Conservation (phyloP, 2,329 filamentous ascomycete genomes). For the Clarireedia sp. region DNA sequence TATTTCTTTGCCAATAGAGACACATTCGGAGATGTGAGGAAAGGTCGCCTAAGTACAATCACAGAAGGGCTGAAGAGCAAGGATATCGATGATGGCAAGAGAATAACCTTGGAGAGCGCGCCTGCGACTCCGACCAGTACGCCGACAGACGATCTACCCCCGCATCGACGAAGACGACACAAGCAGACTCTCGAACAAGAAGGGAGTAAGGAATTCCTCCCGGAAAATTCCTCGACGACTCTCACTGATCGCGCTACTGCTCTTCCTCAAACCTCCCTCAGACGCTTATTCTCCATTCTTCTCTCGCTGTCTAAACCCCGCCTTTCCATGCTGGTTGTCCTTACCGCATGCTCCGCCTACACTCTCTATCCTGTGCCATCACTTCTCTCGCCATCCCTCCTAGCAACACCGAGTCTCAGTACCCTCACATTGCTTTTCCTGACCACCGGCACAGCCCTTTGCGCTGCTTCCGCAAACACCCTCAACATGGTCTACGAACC, state of each 20-base stretch:
- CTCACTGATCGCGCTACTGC: conserved; percentile 44
- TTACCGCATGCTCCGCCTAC: conserved; percentile 86
- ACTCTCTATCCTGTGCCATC: conserved; percentile 88
- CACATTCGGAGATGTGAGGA: conserved; percentile 14
- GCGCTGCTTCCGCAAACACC: conserved; percentile 84
- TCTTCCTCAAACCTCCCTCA: conserved; percentile 44
- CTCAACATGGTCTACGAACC: conserved; percentile 97
- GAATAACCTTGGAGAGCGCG: background rate
- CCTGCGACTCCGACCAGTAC: background rate
- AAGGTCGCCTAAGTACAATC: conserved; percentile 17
- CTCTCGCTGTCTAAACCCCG: conserved; percentile 94
- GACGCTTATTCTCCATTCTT: conserved; percentile 67
- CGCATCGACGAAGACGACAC: conserved; percentile 28
- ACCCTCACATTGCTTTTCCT: conserved; percentile 89
- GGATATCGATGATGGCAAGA: background rate
- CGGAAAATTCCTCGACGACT: conserved; percentile 46
- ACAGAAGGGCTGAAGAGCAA: conserved; percentile 14
- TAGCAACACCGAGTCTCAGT: conserved; percentile 68
- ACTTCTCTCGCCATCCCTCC: conserved; percentile 62
- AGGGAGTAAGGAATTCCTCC: conserved; percentile 28
- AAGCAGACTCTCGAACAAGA: conserved; percentile 19
- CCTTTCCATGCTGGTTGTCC: conserved; percentile 81
- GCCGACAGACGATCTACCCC: conserved; percentile 19
- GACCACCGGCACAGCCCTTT: conserved; percentile 79
- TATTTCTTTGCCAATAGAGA: conserved; percentile 27